Base-by-base conservation (phyloP, 148 eudicot genomes). In the Nyssa sinensis region DNA sequence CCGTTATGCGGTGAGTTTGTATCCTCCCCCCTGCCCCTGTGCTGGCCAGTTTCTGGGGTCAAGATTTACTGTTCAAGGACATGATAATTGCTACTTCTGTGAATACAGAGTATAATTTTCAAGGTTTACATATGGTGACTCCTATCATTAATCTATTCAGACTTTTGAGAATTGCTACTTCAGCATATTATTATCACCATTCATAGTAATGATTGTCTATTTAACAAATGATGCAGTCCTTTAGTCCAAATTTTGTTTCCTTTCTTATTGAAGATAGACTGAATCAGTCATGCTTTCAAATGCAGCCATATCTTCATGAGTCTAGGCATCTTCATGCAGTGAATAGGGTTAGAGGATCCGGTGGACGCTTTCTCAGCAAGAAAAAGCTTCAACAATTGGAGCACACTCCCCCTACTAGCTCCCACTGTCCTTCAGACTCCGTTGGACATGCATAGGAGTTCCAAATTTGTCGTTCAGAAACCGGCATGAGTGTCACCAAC, bases 261-360 rank as follows among this genome's bases (percentile, higher is more conserved):
- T n/a, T n/a, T n/a, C n/a, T 19, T 39, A 39, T 25, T 13, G 1
- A 10, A 25, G 25, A 21, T 21, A 41, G 28, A 39, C 44, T 61
- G 21, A 72, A 6, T 4, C n/a, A n/a, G n/a, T 29, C 67, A 12
- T 19, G 19, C 25, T 29, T 41, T 72, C 28, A 19, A 27, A 53
- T 67, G 88, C 88, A 94, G 98, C 98, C 98, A 1, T 94, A 94
- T 87, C 98, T 94, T 69, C 98, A 94, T 11, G 98, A 94, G 80
- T 94, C 98, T 7, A 86, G 98, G 72, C 98, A 94, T 77, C 84
- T 34, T 49, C 98, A 94, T 79, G 97, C 97, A 24, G 37, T 92
- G 70, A 94, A 92, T 35, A 80, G 98, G 78, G 92, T 94, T 29
- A 83, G 98, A 67, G 98, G 98, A 47, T 77, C 97, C 0, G 97